Conservation (phyloP, 2,329 filamentous ascomycete genomes). For the Xylaria sp. region DNA sequence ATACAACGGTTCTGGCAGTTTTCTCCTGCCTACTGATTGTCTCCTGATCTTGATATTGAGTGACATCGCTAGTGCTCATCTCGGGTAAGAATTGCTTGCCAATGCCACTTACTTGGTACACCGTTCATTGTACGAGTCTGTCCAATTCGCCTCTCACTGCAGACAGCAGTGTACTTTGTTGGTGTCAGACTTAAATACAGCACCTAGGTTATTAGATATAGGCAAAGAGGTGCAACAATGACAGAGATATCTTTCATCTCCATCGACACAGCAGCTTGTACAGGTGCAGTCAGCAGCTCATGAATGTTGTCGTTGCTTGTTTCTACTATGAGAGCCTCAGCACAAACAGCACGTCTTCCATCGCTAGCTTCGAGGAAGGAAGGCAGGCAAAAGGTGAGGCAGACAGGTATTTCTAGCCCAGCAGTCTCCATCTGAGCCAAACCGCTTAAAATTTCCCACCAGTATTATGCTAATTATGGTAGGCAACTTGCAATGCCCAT, state of each 20-base stretch:
- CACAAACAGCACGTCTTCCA: not conserved
- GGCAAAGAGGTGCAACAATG: not conserved
- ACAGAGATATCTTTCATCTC: not conserved
- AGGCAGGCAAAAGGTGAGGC: not conserved
- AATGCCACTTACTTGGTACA: not conserved
- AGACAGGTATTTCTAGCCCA: not conserved
- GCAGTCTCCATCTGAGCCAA: not conserved
- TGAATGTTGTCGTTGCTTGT: not conserved
- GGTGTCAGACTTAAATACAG: not conserved
- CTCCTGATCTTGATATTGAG: constrained; percentile 25
- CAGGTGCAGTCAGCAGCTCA: not conserved
- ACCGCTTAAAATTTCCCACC: not conserved
- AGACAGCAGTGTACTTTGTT: not conserved
- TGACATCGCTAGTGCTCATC: constrained; percentile 20
- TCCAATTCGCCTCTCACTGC: not conserved
- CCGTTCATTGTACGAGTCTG: not conserved
- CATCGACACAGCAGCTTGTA: not conserved
- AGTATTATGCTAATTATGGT: not conserved
- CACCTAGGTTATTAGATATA: not conserved
- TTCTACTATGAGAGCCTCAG: not conserved
- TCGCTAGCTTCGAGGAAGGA: not conserved
- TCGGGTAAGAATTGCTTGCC: constrained; percentile 6
- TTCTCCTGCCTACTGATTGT: not conserved
- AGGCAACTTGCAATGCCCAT: not conserved
- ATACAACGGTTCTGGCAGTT: constrained; percentile 20